Percentiles rank a stretch among this genome's conserved stretches.
These are phyloP conservation scores for Celoporthe dispersa DNA, from an alignment of 2,329 filamentous ascomycete genomes.

Conservation along the genomic window DNA sequence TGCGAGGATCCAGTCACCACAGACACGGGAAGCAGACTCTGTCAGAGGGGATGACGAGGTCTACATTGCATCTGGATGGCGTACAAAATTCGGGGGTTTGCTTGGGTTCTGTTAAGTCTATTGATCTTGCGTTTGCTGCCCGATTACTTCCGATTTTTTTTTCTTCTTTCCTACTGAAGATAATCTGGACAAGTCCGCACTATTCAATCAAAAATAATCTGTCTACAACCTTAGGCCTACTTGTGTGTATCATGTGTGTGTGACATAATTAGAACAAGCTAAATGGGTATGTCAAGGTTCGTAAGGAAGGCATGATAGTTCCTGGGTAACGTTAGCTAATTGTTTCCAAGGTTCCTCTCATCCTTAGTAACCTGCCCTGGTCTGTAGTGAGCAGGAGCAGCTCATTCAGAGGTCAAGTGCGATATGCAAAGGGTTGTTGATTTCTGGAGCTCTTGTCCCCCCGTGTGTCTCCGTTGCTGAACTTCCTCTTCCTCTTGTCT, in stretches of 20 bases:
- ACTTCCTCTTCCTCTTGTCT: slow-evolving; percentile 22
- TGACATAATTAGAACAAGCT: not conserved
- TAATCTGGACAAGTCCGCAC: slow-evolving; percentile 13
- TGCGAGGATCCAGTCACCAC: slow-evolving; percentile 44
- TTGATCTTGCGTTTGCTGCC: slow-evolving; percentile 25
- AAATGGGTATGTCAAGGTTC: not conserved
- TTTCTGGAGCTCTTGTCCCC: not conserved
- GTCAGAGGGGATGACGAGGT: slow-evolving; percentile 55
- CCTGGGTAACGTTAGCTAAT: not conserved
- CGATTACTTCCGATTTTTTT: slow-evolving; percentile 15
- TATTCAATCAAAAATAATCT: slow-evolving; percentile 11
- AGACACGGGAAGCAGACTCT: slow-evolving; percentile 44
- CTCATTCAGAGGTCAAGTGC: not conserved
- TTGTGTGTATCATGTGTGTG: not conserved
- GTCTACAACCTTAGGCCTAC: not conserved
- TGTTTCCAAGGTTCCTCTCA: not conserved
- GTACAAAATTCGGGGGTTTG: slow-evolving; percentile 44
- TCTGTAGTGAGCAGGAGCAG: not conserved
- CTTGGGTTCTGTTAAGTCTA: slow-evolving; percentile 32
- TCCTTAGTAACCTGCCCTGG: not conserved
- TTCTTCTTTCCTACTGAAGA: not conserved
- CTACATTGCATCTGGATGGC: slow-evolving; percentile 55
- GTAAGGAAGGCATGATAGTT: not conserved
- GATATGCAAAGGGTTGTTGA: slow-evolving; percentile 1
- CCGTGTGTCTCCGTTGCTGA: not conserved